A percentile compares a stretch with the other conserved stretches of the same genome.
phyloP scores from a whole-genome alignment of 495 filamentous ascomycete genomes.

The Baudoinia panamericana region DNA sequence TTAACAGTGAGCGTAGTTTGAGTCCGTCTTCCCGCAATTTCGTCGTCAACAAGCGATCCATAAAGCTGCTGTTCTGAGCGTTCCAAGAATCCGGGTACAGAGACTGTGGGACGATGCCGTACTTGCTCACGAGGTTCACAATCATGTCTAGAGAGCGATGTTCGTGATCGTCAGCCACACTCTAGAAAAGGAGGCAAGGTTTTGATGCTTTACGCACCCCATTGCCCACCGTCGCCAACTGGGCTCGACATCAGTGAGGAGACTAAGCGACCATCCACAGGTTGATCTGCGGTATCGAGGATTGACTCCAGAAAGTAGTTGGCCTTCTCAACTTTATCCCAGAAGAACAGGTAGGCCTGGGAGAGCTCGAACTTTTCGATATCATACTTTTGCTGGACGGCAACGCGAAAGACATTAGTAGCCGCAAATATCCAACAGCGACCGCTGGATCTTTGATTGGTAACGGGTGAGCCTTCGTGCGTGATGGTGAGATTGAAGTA shows the following conservation, averaged over 20 bases:
- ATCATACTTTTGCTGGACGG: slow-evolving; percentile 66
- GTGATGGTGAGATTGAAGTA: slow-evolving; percentile 73
- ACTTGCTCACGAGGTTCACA: slow-evolving; percentile 72
- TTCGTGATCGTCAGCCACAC: no score
- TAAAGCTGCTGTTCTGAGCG: slow-evolving; percentile 50
- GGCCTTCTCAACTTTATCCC: slow-evolving; percentile 85
- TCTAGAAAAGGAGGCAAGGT: slow-evolving; percentile 5
- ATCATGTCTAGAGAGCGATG: no score
- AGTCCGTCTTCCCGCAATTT: slow-evolving; percentile 79
- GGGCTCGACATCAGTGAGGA: slow-evolving; percentile 52
- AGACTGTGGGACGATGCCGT: slow-evolving; percentile 58
- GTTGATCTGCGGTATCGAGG: slow-evolving; percentile 52
- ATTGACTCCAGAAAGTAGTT: slow-evolving; percentile 80
- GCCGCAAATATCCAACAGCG: slow-evolving; percentile 84
- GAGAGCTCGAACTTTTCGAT: slow-evolving; percentile 69
- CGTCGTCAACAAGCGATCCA: slow-evolving; percentile 65
- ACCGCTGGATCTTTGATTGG: slow-evolving; percentile 65
- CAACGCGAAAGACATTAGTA: slow-evolving; percentile 76
- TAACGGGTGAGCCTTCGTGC: slow-evolving; percentile 69
- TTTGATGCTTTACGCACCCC: slow-evolving; percentile 75
- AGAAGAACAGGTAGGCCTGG: slow-evolving; percentile 85
- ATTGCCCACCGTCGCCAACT: slow-evolving; percentile 73
- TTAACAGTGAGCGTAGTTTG: slow-evolving; percentile 41
- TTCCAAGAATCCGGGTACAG: slow-evolving; percentile 72
- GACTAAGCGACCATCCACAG: slow-evolving; percentile 54